Evolutionary conservation across 768 basidiomycete genomes (phyloP).

Genomic region (Russula compacta): DNA sequence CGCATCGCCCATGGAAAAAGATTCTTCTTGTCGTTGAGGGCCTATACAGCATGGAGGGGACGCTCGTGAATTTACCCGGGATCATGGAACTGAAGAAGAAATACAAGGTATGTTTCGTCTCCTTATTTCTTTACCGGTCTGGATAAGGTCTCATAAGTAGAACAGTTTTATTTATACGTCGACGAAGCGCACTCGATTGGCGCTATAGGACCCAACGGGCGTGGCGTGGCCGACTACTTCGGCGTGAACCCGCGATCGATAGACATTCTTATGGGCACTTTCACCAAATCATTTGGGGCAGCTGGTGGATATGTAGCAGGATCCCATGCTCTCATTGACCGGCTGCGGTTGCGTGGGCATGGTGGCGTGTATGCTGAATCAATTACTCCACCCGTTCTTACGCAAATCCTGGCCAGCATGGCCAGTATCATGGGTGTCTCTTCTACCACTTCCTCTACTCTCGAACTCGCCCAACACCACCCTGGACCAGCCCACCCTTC

Average conservation of each 20-base stretch:
- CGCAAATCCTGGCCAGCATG: slow-evolving; percentile 88
- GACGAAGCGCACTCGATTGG: slow-evolving; percentile 99
- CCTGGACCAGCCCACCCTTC: slow-evolving; percentile 63
- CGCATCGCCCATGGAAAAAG: slow-evolving; percentile 99
- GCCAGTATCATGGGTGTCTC: slow-evolving; percentile 91
- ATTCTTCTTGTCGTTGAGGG: slow-evolving; percentile 93
- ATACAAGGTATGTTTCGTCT: slow-evolving; percentile 66
- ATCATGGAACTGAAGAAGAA: slow-evolving; percentile 83
- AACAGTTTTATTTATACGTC: slow-evolving; percentile 87
- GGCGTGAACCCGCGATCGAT: slow-evolving; percentile 68
- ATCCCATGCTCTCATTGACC: slow-evolving; percentile 67
- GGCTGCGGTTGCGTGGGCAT: slow-evolving; percentile 73
- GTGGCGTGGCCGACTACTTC: slow-evolving; percentile 94
- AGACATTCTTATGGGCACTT: slow-evolving; percentile 97
- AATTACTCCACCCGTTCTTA: slow-evolving; percentile 84
- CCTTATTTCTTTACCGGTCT: neutral
- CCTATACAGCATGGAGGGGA: slow-evolving; percentile 98
- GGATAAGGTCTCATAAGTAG: neutral
- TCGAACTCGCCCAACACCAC: slow-evolving; percentile 33
- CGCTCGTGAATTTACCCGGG: slow-evolving; percentile 72
- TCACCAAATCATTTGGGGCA: slow-evolving; percentile 91
- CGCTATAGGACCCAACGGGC: slow-evolving; percentile 87
- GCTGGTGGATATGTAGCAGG: slow-evolving; percentile 95
- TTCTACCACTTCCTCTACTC: slow-evolving; percentile 26
- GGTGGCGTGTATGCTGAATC: slow-evolving; percentile 82